These are phyloP conservation scores for Suaeda aralocaspica DNA, from an alignment of 148 eudicot species.

Conservation along the genomic window DNA sequence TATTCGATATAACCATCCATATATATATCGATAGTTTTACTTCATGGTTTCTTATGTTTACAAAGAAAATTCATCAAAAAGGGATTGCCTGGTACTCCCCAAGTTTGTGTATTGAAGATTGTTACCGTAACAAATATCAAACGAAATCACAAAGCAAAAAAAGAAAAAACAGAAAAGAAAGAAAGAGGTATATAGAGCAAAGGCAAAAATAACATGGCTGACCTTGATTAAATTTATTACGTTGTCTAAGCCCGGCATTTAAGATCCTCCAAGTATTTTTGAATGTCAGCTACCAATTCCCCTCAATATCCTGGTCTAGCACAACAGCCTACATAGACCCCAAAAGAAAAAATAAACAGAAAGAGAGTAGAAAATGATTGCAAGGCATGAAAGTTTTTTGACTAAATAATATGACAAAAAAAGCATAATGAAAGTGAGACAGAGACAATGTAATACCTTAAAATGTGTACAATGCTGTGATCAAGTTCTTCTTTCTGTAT, in stretches of 20 bases:
- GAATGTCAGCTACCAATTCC: constrained; percentile 77
- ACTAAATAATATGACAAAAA: too few relatives aligned
- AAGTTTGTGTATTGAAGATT: background rate
- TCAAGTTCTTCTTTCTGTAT: constrained; percentile 88
- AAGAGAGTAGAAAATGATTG: background rate
- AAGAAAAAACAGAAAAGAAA: too few relatives aligned
- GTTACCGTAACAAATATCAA: background rate
- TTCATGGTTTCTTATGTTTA: too few relatives aligned
- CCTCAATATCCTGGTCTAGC: constrained; percentile 88
- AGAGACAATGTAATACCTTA: constrained; percentile 47
- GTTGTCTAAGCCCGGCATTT: constrained; percentile 66
- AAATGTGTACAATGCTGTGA: constrained; percentile 76
- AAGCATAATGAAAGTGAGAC: background rate
- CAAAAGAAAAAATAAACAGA: background rate
- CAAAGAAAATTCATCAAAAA: too few relatives aligned
- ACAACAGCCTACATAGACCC: constrained; percentile 68
- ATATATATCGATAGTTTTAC: too few relatives aligned
- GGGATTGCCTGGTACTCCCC: too few relatives aligned
- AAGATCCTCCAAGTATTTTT: constrained; percentile 76
- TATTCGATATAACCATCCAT: too few relatives aligned
- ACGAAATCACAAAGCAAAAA: too few relatives aligned
- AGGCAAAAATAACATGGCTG: constrained; percentile 6
- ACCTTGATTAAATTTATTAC: constrained; percentile 86
- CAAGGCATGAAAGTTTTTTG: too few relatives aligned
- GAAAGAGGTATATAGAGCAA: background rate